A percentile compares a stretch with the other conserved stretches of the same genome.
Conservation (phyloP, 1,284 basidiomycete species). For the Clitocybe nebularis region DNA sequence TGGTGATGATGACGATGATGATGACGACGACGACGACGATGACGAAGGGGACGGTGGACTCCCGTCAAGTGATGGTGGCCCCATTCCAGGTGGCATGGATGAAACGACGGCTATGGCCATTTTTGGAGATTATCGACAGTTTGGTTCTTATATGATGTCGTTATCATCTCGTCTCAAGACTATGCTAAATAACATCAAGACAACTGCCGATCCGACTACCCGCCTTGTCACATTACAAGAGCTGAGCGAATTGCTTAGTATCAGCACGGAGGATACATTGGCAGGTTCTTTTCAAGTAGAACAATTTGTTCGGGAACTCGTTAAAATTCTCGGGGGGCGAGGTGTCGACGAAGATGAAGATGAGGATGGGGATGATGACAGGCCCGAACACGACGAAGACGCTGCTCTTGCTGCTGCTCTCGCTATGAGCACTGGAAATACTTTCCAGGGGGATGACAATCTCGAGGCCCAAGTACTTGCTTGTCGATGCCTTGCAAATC, state of each 20-base stretch:
- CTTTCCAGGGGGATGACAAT: slow-evolving; percentile 77
- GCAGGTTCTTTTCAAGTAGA: slow-evolving; percentile 94
- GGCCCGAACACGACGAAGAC: slow-evolving; percentile 70
- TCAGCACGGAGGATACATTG: slow-evolving; percentile 96
- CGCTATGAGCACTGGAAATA: slow-evolving; percentile 65
- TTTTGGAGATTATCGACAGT: slow-evolving; percentile 79
- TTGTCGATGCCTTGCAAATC: slow-evolving; percentile 90
- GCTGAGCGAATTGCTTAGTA: slow-evolving; percentile 90
- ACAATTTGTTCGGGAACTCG: slow-evolving; percentile 88
- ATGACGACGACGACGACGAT: slow-evolving; percentile 30
- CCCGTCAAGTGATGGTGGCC: slow-evolving; percentile 38
- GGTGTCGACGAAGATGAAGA: slow-evolving; percentile 69
- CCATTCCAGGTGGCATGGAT: slow-evolving; percentile 60
- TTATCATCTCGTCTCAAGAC: slow-evolving; percentile 85
- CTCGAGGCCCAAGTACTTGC: slow-evolving; percentile 90
- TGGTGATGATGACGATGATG: slow-evolving; percentile 32
- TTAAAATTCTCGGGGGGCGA: slow-evolving; percentile 87
- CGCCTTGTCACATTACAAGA: slow-evolving; percentile 91
- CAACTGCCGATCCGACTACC: slow-evolving; percentile 74
- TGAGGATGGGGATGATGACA: slow-evolving; percentile 55
- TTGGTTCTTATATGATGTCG: slow-evolving; percentile 89
- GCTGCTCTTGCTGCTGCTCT: slow-evolving; percentile 82
- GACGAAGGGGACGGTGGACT: slow-evolving; percentile 39
- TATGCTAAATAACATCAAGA: slow-evolving; percentile 86
- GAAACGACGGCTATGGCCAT: slow-evolving; percentile 77